A percentile compares a stretch with the other conserved stretches of the same genome.
phyloP scores from a whole-genome alignment of 2,329 filamentous ascomycete genomes.

The Fusarium sp. region DNA sequence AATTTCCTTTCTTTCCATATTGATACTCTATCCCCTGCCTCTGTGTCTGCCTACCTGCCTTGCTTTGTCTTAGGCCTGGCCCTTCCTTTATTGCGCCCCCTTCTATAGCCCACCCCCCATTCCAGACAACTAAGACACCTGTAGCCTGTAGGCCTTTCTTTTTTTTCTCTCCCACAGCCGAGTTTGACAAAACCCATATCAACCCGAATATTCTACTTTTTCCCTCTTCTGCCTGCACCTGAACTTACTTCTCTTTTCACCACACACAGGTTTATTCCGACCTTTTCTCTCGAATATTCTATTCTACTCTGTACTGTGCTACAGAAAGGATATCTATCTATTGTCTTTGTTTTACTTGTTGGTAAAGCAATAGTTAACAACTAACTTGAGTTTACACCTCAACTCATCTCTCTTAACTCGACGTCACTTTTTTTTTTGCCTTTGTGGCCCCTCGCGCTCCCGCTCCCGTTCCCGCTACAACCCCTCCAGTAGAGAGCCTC shows the following conservation, averaged over 20 bases:
- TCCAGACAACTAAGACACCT: constrained; percentile 33
- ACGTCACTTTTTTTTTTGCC: constrained; percentile 35
- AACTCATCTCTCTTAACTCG: constrained; percentile 6
- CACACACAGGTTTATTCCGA: constrained; percentile 37
- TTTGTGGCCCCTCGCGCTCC: constrained; percentile 39
- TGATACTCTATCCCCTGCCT: constrained; percentile 13
- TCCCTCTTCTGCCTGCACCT: constrained; percentile 35
- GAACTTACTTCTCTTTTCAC: constrained; percentile 37
- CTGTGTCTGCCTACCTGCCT: constrained; percentile 21
- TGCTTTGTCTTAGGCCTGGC: constrained; percentile 32
- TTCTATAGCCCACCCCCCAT: constrained; percentile 34
- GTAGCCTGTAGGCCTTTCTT: constrained; percentile 25
- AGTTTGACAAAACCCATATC: constrained; percentile 44
- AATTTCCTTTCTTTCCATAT: constrained; percentile 25
- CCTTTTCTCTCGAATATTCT: constrained; percentile 23
- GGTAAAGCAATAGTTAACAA: constrained; percentile 20
- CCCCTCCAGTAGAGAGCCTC: constrained; percentile 30
- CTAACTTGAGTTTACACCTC: constrained; percentile 14
- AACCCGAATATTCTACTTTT: constrained; percentile 43
- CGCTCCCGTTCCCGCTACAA: constrained; percentile 39
- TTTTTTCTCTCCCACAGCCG: constrained; percentile 44
- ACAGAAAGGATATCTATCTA: not conserved
- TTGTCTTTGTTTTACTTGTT: constrained; percentile 11
- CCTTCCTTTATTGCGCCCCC: constrained; percentile 31
- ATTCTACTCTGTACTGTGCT: constrained; percentile 1